Conservation (phyloP, 768 basidiomycete species). For the Neoboletus magnificus region DNA sequence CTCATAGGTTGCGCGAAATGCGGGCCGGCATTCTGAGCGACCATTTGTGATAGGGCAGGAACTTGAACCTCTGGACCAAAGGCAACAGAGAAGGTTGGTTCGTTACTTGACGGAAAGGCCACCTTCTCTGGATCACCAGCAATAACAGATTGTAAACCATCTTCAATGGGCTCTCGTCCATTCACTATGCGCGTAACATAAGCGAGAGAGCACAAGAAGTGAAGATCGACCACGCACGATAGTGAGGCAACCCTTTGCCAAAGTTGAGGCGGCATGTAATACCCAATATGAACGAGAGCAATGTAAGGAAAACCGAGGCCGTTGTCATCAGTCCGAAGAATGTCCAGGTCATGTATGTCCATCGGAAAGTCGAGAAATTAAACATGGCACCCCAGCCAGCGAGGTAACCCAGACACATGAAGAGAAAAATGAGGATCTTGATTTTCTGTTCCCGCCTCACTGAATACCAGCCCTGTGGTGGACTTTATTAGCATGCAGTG, state of each 20-base stretch:
- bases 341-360: conserved; percentile 69
- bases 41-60: too few relatives aligned
- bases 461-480: conserved; percentile 66
- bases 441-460: conserved; percentile 62
- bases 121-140: conserved; percentile 35
- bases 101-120: too few relatives aligned
- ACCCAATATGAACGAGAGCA: conserved; percentile 57
- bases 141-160: conserved; percentile 36
- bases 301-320: conserved; percentile 54
- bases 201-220: not conserved
- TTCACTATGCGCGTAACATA: conserved; percentile 42
- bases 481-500: not conserved
- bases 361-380: conserved; percentile 65
- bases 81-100: too few relatives aligned
- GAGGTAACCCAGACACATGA: conserved; percentile 57
- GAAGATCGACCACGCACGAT: conserved; percentile 45
- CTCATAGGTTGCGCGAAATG: not conserved
- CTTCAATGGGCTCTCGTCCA: conserved; percentile 48
- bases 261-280: conserved; percentile 71
- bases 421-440: conserved; percentile 62
- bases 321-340: conserved; percentile 68
- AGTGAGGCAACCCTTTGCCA: conserved; percentile 66
- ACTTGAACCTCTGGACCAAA: too few relatives aligned
- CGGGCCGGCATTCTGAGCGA: too few relatives aligned
- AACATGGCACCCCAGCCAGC: conserved; percentile 74